phyloP scores from a whole-genome alignment of 257 asterid genomes.

The Parsonsia alboflavescens region DNA sequence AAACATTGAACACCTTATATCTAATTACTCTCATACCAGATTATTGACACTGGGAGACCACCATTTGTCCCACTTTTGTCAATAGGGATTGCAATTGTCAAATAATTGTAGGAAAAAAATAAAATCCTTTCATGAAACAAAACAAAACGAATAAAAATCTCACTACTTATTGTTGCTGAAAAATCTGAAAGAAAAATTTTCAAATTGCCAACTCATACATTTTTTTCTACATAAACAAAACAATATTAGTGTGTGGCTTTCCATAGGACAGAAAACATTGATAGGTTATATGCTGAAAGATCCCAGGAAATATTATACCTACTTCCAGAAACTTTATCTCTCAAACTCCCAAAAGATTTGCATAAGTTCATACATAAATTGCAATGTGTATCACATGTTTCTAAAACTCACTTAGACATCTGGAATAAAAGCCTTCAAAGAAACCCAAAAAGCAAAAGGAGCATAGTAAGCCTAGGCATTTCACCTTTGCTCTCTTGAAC shows the following conservation, averaged over 20 bases:
- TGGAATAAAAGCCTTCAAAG: neutral
- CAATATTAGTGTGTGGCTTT: neutral
- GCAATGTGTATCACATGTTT: neutral
- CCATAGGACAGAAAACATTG: neutral
- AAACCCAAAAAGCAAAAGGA: constrained; percentile 3
- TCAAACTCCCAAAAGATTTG: neutral
- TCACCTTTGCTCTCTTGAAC: constrained; percentile 97
- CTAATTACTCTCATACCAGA: neutral
- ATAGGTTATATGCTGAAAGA: neutral
- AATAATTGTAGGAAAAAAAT: neutral
- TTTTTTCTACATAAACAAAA: neutral
- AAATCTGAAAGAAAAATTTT: too few species aligned
- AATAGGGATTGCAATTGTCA: neutral
- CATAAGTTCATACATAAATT: neutral
- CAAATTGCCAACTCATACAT: too few species aligned
- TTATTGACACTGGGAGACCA: neutral
- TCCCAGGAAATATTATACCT: neutral
- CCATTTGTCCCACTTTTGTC: neutral
- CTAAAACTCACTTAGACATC: neutral
- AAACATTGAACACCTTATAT: neutral
- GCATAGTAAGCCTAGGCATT: neutral
- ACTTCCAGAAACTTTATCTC: neutral
- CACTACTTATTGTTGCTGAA: neutral
- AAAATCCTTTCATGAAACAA: neutral
- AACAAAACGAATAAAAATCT: neutral